Evolutionary conservation across 1,139 yeast species (phyloP).

Genomic region (Kluyveromyces marxianus): DNA sequence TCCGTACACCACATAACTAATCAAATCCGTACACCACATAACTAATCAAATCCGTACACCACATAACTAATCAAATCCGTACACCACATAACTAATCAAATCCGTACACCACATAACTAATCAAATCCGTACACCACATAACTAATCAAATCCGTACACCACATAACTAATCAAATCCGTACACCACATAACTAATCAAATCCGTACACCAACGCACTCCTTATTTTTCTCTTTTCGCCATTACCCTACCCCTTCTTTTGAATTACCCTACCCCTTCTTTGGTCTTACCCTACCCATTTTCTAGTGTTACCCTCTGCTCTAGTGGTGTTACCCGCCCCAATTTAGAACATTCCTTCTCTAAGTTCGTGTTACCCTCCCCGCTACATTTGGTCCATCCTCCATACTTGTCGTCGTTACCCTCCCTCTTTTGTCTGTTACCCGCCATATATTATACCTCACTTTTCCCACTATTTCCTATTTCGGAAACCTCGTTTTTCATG

Average conservation of each 20-base stretch:
- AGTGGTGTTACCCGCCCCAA: not conserved
- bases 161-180: not conserved
- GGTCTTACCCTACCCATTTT: not conserved
- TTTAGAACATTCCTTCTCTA: not conserved
- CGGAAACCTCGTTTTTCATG: not conserved
- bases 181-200: no score
- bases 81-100: not conserved
- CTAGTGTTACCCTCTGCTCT: not conserved
- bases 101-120: not conserved
- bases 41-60: not conserved
- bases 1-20: not conserved
- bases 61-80: not conserved
- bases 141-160: not conserved
- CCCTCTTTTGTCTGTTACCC: not conserved
- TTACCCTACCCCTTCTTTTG: not conserved
- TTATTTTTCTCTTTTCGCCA: not conserved
- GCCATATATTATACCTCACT: not conserved
- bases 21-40: not conserved
- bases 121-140: not conserved
- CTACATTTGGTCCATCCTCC: not conserved
- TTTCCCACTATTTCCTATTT: not conserved
- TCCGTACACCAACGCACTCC: no score
- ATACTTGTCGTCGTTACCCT: not conserved
- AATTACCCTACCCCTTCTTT: not conserved
- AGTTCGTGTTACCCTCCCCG: not conserved